Evolutionary conservation across 2,329 filamentous ascomycete species (phyloP).

Genomic region (Neospermospora avenae): DNA sequence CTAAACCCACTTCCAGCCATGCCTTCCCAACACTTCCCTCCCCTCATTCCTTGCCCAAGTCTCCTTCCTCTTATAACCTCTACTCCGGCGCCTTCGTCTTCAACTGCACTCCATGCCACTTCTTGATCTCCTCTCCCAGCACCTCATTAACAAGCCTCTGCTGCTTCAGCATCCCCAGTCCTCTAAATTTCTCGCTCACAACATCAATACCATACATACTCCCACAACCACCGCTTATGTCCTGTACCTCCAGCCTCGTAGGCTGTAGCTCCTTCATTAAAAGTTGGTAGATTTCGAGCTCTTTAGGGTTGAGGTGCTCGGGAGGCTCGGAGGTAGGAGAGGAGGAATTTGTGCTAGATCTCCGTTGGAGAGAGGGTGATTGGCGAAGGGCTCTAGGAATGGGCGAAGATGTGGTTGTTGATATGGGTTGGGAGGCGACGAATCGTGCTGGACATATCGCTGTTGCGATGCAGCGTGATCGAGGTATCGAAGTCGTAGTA

Average conservation of each 20-base stretch:
- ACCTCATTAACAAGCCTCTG: slow-evolving; percentile 76
- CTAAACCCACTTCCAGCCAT: neutral
- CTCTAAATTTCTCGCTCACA: slow-evolving; percentile 66
- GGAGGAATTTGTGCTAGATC: slow-evolving; percentile 14
- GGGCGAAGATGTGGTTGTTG: neutral
- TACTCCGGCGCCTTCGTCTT: slow-evolving; percentile 55
- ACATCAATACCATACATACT: slow-evolving; percentile 87
- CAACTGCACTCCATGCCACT: slow-evolving; percentile 81
- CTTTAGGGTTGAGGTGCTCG: slow-evolving; percentile 51
- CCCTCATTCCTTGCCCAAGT: neutral
- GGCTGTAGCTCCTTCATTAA: slow-evolving; percentile 34
- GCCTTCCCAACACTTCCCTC: neutral
- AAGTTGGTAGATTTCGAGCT: slow-evolving; percentile 55
- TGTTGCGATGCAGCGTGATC: slow-evolving; percentile 10
- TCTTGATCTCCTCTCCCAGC: slow-evolving; percentile 71
- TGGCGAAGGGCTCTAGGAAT: neutral
- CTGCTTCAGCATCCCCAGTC: slow-evolving; percentile 72
- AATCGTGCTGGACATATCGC: slow-evolving; percentile 11
- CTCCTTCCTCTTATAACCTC: neutral
- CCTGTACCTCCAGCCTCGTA: slow-evolving; percentile 51
- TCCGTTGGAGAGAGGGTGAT: neutral
- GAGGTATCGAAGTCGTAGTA: neutral
- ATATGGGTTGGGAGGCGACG: neutral
- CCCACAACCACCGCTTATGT: slow-evolving; percentile 80
- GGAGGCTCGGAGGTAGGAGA: slow-evolving; percentile 40